Percentiles rank a stretch among this genome's conserved stretches.
These are phyloP conservation scores for Citeromyces siamensis DNA, from an alignment of 1,139 yeast species.

Conservation along the genomic window DNA sequence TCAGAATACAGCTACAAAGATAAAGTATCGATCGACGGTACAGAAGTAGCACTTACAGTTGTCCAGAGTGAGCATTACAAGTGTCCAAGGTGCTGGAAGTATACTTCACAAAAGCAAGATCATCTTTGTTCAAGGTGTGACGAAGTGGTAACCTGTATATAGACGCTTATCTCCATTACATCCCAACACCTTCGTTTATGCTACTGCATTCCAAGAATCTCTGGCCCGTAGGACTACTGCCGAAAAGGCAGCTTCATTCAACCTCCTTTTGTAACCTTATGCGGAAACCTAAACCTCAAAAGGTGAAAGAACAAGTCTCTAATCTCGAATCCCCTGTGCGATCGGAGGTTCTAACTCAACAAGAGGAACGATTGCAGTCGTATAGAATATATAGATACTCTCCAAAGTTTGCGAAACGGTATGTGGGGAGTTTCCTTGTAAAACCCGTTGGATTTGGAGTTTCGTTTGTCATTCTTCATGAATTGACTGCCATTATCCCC, in stretches of 20 bases:
- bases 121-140: slow-evolving; percentile 61
- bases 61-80: slow-evolving; percentile 36
- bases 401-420: slow-evolving; percentile 17
- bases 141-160: slow-evolving; percentile 16
- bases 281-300: no score
- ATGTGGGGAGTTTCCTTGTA: slow-evolving; percentile 15
- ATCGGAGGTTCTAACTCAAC: neutral
- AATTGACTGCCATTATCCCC: slow-evolving; percentile 74
- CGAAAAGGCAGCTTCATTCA: no score
- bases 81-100: slow-evolving; percentile 96
- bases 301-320: no score
- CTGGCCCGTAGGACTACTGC: no score
- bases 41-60: slow-evolving; percentile 23
- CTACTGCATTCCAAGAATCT: neutral
- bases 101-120: slow-evolving; percentile 36
- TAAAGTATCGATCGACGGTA: slow-evolving; percentile 19
- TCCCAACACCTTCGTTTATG: neutral
- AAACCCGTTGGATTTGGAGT: slow-evolving; percentile 19
- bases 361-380: slow-evolving; percentile 9
- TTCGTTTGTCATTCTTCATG: slow-evolving; percentile 73
- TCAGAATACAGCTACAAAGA: slow-evolving; percentile 18
- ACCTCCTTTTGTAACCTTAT: no score
- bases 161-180: no score
- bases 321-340: no score
- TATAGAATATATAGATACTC: slow-evolving; percentile 17